A percentile compares a stretch with the other conserved stretches of the same genome.
These are phyloP conservation scores for Beauveria brongniartii DNA, from an alignment of 2,329 filamentous ascomycete genomes.

Conservation along the genomic window DNA sequence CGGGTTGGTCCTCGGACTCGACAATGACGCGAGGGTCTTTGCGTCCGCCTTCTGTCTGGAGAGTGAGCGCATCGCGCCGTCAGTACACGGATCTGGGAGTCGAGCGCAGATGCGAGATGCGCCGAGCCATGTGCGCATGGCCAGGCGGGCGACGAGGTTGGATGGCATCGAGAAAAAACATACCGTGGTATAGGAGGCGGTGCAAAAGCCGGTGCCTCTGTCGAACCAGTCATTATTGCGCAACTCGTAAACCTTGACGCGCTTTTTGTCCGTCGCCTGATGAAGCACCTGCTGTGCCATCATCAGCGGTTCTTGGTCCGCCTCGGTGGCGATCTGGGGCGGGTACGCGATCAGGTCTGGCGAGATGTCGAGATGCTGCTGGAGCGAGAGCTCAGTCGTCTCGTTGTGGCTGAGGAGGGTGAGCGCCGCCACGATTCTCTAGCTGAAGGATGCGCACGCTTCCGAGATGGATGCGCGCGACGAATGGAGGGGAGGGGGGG, in stretches of 20 bases:
- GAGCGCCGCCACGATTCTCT: constrained; percentile 47
- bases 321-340: constrained; percentile 38
- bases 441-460: constrained; percentile 11
- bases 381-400: constrained; percentile 46
- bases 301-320: constrained; percentile 54
- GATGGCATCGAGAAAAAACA: constrained; percentile 23
- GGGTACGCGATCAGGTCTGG: constrained; percentile 44
- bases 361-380: constrained; percentile 51
- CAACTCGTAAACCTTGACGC: constrained; percentile 98
- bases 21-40: constrained; percentile 86
- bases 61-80: constrained; percentile 16
- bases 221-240: constrained; percentile 99
- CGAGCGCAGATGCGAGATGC: constrained; percentile 5
- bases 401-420: constrained; percentile 46
- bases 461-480: constrained; percentile 9
- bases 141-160: constrained; percentile 8
- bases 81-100: constrained; percentile 17
- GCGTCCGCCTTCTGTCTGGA: constrained; percentile 49
- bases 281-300: constrained; percentile 66
- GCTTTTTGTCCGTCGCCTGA: constrained; percentile 57
- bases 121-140: background rate
- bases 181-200: constrained; percentile 66
- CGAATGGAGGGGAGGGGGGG: background rate
- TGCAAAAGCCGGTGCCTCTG: constrained; percentile 91
- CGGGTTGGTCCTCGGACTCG: constrained; percentile 85